Base-by-base conservation (phyloP, 352 stramenopile genomes). In the Pythium coloratum region DNA sequence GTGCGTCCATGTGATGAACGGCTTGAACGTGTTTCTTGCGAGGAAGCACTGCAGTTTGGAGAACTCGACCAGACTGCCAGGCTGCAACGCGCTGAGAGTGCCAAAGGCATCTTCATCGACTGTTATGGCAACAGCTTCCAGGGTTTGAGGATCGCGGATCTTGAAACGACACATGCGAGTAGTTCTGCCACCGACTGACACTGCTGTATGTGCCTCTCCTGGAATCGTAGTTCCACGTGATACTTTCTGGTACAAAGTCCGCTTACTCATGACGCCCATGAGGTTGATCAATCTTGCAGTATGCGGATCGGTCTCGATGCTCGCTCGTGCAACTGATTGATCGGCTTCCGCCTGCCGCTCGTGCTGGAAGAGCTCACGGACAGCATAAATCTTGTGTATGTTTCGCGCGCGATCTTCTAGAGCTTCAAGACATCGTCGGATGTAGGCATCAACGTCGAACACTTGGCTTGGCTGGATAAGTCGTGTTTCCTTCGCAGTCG, bases 1-100 rank as follows among this genome's bases (percentile, higher is more conserved):
- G 38, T 71, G 62, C 40, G 73, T 71, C 85, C 82, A 94, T 14
- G 72, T 87, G 54, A 92, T 36, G 56, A 78, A 92, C 2, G 82
- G 70, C 49, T 89, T 91, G 71, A 82, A 92, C 10, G 69, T 84
- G 0, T 76, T 73, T 26, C 85, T 70, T 16, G 82, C 78, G 8
- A 89, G 70, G 55, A 86, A 89, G 3, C 75, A 76, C 51, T 90
- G 75, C 6, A 91, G 63, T 28, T 73, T 80, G n/a, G 71, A 76
- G 18, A 91, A 72, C 44, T 90, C 77, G 5, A 90, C 78, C 3
- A 89, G 36, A 26, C 20, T 30, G 51, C 47, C 73, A 54, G 61
- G 26, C 36, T 79, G 71, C 18, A 90, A 50, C 3, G 49, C 44
- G 7, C 62, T 73, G 8, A 77, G 62, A 1, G 72, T 47, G 34